Evolutionary conservation across 352 stramenopile genomes (phyloP).

Genomic region (Globisporangium cystogenes): DNA sequence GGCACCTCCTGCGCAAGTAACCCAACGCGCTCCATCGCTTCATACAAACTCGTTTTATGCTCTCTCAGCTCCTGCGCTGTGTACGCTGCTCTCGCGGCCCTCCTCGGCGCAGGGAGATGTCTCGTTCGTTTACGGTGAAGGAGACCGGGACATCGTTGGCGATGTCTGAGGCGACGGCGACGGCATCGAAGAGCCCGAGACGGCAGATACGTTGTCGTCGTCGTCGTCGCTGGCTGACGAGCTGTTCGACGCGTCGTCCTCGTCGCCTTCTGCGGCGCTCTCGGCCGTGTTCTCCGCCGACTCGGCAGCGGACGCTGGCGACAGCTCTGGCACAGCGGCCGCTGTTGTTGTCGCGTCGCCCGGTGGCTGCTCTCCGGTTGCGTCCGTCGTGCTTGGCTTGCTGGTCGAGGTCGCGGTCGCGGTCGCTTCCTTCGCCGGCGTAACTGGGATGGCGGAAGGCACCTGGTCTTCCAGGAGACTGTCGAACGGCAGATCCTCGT

Average conservation of each 20-base stretch:
- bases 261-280: constrained; percentile 21
- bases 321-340: neutral
- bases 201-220: constrained; percentile 50
- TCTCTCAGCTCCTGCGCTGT: neutral
- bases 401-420: neutral
- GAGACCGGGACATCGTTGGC: constrained; percentile 50
- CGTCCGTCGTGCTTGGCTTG: neutral
- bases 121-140: constrained; percentile 28
- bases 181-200: constrained; percentile 50
- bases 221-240: constrained; percentile 20
- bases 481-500: constrained; percentile 51
- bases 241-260: constrained; percentile 38
- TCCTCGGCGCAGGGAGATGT: neutral
- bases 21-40: neutral
- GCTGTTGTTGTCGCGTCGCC: neutral
- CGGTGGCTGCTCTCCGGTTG: neutral
- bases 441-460: neutral
- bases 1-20: constrained; percentile 33
- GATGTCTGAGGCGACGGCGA: constrained; percentile 49
- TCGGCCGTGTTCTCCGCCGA: constrained; percentile 15
- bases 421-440: neutral
- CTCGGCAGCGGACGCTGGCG: constrained; percentile 1
- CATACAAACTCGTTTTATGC: neutral
- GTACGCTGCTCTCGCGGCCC: neutral
- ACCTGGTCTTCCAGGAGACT: constrained; percentile 12